These are phyloP conservation scores for Polyporus tsugae DNA, from an alignment of 1,284 basidiomycete species.

Conservation along the genomic window DNA sequence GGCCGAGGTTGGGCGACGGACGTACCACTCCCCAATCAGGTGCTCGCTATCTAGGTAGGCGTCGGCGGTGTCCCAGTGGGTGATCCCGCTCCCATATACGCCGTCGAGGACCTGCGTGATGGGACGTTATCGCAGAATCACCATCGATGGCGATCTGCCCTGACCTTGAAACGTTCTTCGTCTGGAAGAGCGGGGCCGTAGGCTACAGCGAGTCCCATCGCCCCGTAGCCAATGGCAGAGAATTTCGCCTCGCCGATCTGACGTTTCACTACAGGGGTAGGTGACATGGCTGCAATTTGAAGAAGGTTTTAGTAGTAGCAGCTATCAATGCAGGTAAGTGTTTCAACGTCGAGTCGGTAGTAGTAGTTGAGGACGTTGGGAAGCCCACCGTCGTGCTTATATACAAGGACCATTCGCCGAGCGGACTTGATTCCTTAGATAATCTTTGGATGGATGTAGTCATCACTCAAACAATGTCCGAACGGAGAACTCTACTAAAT, in stretches of 20 bases:
- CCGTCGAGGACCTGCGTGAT: slow-evolving; percentile 38
- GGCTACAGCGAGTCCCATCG: slow-evolving; percentile 40
- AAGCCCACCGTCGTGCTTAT: neutral
- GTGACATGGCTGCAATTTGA: neutral
- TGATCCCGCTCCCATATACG: slow-evolving; percentile 39
- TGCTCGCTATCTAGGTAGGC: slow-evolving; percentile 42
- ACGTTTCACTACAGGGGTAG: slow-evolving; percentile 11
- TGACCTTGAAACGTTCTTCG: slow-evolving; percentile 40
- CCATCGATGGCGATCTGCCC: neutral
- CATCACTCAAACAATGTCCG: neutral
- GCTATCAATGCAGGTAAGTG: neutral
- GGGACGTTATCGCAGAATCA: neutral
- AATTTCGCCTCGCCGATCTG: slow-evolving; percentile 28
- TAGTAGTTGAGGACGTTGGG: neutral
- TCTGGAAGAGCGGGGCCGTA: slow-evolving; percentile 33
- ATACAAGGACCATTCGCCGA: neutral
- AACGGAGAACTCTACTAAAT: neutral
- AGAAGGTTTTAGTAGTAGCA: neutral
- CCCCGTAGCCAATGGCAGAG: slow-evolving; percentile 39
- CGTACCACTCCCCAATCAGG: slow-evolving; percentile 43
- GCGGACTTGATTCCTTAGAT: slow-evolving; percentile 23
- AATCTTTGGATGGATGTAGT: neutral
- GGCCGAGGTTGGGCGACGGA: too few species aligned
- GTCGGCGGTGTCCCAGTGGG: slow-evolving; percentile 43
- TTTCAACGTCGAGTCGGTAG: neutral